Base-by-base conservation (phyloP, 2,329 filamentous ascomycete species). In the Rutstroemia sp. region DNA sequence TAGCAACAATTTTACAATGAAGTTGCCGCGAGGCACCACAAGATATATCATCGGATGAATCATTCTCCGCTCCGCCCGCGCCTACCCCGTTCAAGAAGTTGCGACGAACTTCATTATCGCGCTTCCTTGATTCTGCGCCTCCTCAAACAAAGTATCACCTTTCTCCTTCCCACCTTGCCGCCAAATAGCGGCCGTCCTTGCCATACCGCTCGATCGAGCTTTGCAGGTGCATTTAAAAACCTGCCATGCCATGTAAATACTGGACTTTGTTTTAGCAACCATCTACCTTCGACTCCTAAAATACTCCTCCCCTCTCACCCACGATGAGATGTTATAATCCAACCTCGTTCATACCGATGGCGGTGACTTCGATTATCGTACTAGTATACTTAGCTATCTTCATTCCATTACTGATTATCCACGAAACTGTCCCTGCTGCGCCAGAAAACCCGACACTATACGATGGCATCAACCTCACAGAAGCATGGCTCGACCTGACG, bases 401-500 rank as follows among this genome's bases (percentile, higher is more conserved):
- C 66, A 81, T 89, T 44, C 84, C 84, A 57, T 77, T 92, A 53
- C 74, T 94, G 56, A 76, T 86, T 64, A 77, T 91, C 60, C 88
- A 95, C 68, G 85, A 89, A 71, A 81, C 81, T 27, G 86, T 95
- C 8, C 88, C 92, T 5, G 68, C 79, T 19, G 78, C 83, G 50
- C 86, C 88, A 0, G 72, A 69, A 3, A 75, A 76, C 39, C 75
- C 78, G 41, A 75, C 72, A 9, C 73, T 73, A 5, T 79, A 80
- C 39, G 67, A 75, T 8, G 91, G 90, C 17, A 74, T 95, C 66
- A 89, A 96, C 66, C 73, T 97, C 53, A 87, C 86, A 2, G 84
- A 95, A 72, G 90, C 92, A 39, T 97, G 92, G 92, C 73, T 78
- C 12, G 92, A 97, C 68, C 77, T 99, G 34, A 83, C 90, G 59